A percentile compares a stretch with the other conserved stretches of the same genome.
These are phyloP conservation scores for Neophaeococcomyces aloes DNA, from an alignment of 2,329 filamentous ascomycete species.

Conservation along the genomic window DNA sequence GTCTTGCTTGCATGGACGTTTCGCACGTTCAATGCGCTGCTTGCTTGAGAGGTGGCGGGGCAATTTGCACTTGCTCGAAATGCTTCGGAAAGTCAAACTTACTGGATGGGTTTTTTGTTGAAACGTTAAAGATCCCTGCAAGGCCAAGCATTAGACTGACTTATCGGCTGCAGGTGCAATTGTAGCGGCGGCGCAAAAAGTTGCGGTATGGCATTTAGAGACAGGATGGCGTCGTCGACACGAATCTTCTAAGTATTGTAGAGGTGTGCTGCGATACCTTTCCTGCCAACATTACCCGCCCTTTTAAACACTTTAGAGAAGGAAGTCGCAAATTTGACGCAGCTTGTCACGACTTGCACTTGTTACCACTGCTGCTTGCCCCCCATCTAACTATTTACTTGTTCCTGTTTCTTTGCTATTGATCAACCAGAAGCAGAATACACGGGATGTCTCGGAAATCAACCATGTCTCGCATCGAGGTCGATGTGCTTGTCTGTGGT, in stretches of 20 bases:
- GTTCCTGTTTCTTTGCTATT: too few species aligned
- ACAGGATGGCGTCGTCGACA: too few species aligned
- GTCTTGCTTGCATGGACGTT: background rate
- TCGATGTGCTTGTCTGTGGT: conserved; percentile 96
- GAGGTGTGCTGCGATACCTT: too few species aligned
- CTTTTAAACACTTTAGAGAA: too few species aligned
- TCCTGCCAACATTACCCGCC: too few species aligned
- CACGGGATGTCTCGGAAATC: conserved; percentile 5
- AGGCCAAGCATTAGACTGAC: background rate
- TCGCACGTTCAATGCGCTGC: background rate
- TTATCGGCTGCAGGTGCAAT: conserved; percentile 3
- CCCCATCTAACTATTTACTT: too few species aligned
- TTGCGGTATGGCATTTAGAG: conserved; percentile 2
- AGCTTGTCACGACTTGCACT: too few species aligned
- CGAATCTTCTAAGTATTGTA: too few species aligned
- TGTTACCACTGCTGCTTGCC: too few species aligned
- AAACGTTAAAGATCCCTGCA: background rate
- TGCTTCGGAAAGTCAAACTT: background rate
- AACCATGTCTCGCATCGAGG: conserved; percentile 49
- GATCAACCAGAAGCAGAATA: background rate
- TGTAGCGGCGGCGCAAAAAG: conserved; percentile 1
- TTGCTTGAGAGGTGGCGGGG: too few species aligned
- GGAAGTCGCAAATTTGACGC: too few species aligned
- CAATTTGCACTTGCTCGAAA: background rate
- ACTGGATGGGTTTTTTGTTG: background rate